A percentile compares a stretch with the other conserved stretches of the same genome.
Evolutionary conservation across 495 filamentous ascomycete species (phyloP).

Genomic region (Cercophora newfieldiana): DNA sequence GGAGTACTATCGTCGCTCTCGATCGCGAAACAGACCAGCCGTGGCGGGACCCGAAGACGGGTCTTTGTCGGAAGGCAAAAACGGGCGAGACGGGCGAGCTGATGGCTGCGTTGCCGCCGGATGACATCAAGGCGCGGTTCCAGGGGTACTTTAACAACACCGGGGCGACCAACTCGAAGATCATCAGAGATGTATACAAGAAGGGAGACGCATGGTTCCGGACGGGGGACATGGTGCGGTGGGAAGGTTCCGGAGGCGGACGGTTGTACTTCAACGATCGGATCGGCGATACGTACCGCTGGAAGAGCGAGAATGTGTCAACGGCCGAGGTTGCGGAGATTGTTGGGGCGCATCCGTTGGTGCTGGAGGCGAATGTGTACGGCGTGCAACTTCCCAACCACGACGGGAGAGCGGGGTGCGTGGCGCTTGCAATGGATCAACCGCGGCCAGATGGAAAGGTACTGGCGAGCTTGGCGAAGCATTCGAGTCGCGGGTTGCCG

Average conservation of each 20-base stretch:
- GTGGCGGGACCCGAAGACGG: constrained; percentile 68
- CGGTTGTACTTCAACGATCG: constrained; percentile 84
- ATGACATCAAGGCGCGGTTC: constrained; percentile 63
- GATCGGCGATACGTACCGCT: constrained; percentile 93
- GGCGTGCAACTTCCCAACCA: constrained; percentile 80
- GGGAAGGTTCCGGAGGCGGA: constrained; percentile 66
- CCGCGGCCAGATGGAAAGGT: constrained; percentile 32
- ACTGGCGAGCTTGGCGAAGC: constrained; percentile 58
- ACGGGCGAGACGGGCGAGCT: constrained; percentile 75
- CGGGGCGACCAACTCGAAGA: constrained; percentile 72
- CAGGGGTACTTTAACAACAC: constrained; percentile 84
- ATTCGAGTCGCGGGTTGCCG: constrained; percentile 59
- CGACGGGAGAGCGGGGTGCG: constrained; percentile 85
- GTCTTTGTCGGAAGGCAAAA: constrained; percentile 64
- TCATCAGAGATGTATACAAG: constrained; percentile 71
- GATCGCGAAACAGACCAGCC: constrained; percentile 71
- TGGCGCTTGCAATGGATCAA: constrained; percentile 58
- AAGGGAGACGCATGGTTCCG: constrained; percentile 88
- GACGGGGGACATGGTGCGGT: constrained; percentile 78
- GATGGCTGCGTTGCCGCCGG: constrained; percentile 66
- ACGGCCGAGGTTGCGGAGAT: constrained; percentile 78
- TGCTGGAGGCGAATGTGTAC: constrained; percentile 86
- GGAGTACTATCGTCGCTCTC: constrained; percentile 63
- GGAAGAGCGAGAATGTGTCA: constrained; percentile 92
- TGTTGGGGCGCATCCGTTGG: constrained; percentile 62